Evolutionary conservation across 345 rosid species (phyloP), one percentile per base, ranked within the genome.

Genomic region (Sisymbrium irio): DNA sequence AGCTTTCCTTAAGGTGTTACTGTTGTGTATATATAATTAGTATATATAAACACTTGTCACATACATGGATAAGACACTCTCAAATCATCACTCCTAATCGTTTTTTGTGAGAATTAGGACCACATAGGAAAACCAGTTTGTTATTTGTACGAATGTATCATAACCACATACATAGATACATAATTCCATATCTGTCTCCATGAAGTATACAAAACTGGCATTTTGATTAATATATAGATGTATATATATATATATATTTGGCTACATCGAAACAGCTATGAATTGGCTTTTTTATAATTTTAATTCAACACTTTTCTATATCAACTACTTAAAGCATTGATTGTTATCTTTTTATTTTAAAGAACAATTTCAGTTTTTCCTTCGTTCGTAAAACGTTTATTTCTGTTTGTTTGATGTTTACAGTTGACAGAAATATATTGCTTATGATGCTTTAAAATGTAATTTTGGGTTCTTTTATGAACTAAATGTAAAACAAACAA

Each of bases 211-310:
- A 27, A 73, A 63, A 42, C 71, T 54, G 35, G 35, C 67, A 66
- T 59, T 74, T 58, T 30, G 62, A 39, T 74, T 20, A 8, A 32
- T 64, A 44, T 45, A 15, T 9, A 45, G 2, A 35, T 45, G 19
- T 28, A 6, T 35, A 12, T 57, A 35, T 33, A 15, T 61, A 51
- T 39, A 25, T 39, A 30, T 14, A 8, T 15, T 54, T 53, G 64
- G 65, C 71, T 56, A 17, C 65, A 65, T 65, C 60, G 41, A 56
- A 65, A 74, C 77, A 74, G 78, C 67, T 66, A 74, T 28, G 66
- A 49, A 46, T 18, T 59, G 61, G 54, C 78, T 66, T 66, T 71
- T 65, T 50, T 15, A n/a, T 55, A 64, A 58, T 45, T 63, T 62
- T 2, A 25, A 22, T 35, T 58, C 46, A 59, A 46, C 70, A 53